Evolutionary conservation across 495 filamentous ascomycete species (phyloP).

Genomic region (Beverwykella pulmonaria): DNA sequence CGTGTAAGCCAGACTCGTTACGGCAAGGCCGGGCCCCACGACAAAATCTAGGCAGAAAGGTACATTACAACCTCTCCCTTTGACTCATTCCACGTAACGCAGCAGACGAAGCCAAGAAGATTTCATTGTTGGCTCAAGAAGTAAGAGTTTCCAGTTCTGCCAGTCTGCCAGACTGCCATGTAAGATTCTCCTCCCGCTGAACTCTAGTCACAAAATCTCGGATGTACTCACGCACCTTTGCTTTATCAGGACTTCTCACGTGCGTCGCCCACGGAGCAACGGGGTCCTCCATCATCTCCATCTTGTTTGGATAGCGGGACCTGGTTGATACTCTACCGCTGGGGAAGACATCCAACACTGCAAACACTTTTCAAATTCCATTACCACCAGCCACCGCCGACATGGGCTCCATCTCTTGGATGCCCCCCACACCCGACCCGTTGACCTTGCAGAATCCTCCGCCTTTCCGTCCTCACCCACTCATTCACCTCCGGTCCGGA

Average conservation of each 20-base stretch:
- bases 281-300: neutral
- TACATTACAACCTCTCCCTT: too few relatives aligned
- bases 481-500: conserved; percentile 58
- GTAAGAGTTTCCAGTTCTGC: neutral
- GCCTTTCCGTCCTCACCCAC: conserved; percentile 43
- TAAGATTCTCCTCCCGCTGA: neutral
- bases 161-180: neutral
- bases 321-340: neutral
- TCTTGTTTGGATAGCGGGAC: neutral
- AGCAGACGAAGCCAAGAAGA: neutral
- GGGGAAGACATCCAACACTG: neutral
- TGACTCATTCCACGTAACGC: too few relatives aligned
- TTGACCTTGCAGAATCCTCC: conserved; percentile 3
- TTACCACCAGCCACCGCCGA: neutral
- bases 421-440: neutral
- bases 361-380: neutral
- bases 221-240: neutral
- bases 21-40: too few relatives aligned
- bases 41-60: too few relatives aligned
- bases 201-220: neutral
- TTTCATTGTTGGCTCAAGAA: neutral
- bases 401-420: neutral
- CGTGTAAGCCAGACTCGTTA: too few relatives aligned
- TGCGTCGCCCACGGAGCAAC: neutral
- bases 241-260: neutral